phyloP scores from a whole-genome alignment of 495 filamentous ascomycete species.

The Trichoderma orchidacearum region DNA sequence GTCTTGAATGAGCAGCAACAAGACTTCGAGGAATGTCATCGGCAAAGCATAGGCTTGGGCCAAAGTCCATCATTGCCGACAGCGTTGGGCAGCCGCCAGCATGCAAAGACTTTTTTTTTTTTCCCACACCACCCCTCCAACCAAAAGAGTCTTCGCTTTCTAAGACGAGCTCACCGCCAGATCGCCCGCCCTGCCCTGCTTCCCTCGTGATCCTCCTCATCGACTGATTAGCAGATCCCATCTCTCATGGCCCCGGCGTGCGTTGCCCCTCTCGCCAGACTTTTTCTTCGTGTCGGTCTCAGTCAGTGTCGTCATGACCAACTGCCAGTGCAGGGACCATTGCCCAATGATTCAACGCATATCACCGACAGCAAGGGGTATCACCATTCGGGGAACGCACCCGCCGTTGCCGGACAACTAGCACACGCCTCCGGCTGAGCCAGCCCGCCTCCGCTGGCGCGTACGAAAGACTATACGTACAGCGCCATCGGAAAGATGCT shows the following conservation, averaged over 20 bases:
- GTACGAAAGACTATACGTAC: neutral
- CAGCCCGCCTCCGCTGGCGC: neutral
- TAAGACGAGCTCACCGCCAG: neutral
- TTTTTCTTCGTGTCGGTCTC: neutral
- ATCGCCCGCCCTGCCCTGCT: neutral
- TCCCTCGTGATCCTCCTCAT: neutral
- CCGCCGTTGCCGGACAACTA: neutral
- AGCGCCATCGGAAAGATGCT: neutral
- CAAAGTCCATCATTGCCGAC: neutral
- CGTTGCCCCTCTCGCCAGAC: neutral
- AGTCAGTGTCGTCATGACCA: neutral
- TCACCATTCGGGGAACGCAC: neutral
- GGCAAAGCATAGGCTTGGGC: neutral
- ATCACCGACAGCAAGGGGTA: neutral
- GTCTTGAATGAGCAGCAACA: too few relatives aligned
- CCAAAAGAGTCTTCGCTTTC: neutral
- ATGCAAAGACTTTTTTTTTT: neutral
- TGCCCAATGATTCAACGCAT: neutral
- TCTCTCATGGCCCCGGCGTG: neutral
- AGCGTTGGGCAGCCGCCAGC: neutral
- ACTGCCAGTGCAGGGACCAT: neutral
- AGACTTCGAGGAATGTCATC: too few relatives aligned
- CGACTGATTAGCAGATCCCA: neutral
- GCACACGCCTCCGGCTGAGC: neutral
- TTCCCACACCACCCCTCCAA: neutral